Evolutionary conservation across 148 eudicot genomes (phyloP), one percentile per base, ranked within the genome.

Genomic region (Beta vulgaris): DNA sequence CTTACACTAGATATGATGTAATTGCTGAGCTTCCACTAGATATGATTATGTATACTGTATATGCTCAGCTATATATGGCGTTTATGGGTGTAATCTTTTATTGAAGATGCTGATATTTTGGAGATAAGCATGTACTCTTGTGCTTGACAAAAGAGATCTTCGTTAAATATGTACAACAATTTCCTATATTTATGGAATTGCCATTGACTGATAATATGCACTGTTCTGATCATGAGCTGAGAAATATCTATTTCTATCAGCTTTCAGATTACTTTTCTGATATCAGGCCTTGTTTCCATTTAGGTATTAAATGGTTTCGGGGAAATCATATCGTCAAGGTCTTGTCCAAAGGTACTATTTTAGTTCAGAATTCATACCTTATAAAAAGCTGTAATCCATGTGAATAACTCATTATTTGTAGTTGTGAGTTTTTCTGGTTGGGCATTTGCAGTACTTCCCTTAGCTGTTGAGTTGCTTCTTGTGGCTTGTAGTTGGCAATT

Each of bases 221-320:
- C 3, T 21, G 62, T 28, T 57, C 25, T 58, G 25, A 2, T 58
- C 71, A 6, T 34, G 18, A 54, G 48, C 65, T 55, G 29, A 53
- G 32, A 42, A 5, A 16, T 32, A 16, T 23, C 3, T 9, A 15
- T 36, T 23, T 1, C 60, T 25, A 7, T 14, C 32, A 49, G 57
- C 37, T 25, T 35, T 15, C 67, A 31, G 36, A 35, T 67, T 31
- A 25, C 43, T 25, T 68, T 21, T 68, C 6, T 36, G 35, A 53
- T 25, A 29, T 67, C 42, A 29, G 60, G 31, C 40, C 15, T 46
- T 77, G 29, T 48, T 75, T 68, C 73, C 73, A 58, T 83, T 36
- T 74, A 95, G 99, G 99, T 95, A 46, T 77, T 95, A 73, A 91
- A 68, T 74, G 97, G 93, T 78, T 83, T 88, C 37, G 99, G 99